A percentile compares a stretch with the other conserved stretches of the same genome.
phyloP scores from a whole-genome alignment of 495 filamentous ascomycete genomes.

The Aspergillus sparsus region DNA sequence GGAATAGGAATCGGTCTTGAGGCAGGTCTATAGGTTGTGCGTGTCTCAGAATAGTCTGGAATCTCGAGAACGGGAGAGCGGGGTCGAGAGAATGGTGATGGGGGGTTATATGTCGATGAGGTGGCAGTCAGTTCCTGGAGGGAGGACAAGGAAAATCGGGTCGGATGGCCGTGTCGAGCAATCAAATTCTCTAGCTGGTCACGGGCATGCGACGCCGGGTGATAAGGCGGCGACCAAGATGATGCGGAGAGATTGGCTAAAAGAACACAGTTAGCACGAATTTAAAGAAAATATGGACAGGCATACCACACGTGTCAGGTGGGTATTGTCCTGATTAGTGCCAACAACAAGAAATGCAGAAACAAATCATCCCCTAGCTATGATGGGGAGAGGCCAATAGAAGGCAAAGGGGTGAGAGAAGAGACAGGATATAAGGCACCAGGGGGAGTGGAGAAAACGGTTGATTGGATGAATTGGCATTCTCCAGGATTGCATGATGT shows the following conservation, averaged over 20 bases:
- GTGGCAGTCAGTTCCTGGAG: constrained; percentile 73
- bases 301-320: constrained; percentile 40
- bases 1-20: constrained; percentile 48
- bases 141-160: constrained; percentile 69
- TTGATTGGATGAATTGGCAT: not conserved
- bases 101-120: constrained; percentile 58
- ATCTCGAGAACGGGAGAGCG: constrained; percentile 23
- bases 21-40: constrained; percentile 31
- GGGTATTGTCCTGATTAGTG: constrained; percentile 23
- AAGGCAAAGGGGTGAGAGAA: not conserved
- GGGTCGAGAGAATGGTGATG: constrained; percentile 32
- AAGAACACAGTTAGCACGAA: constrained; percentile 58
- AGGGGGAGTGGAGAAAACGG: not conserved
- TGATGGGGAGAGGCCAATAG: constrained; percentile 21
- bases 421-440: constrained; percentile 8
- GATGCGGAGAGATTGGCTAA: constrained; percentile 58
- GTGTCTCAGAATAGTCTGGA: constrained; percentile 31
- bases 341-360: constrained; percentile 20
- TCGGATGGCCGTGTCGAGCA: constrained; percentile 48
- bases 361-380: constrained; percentile 15
- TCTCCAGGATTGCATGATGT: constrained; percentile 2
- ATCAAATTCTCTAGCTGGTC: constrained; percentile 70
- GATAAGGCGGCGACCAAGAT: constrained; percentile 38
- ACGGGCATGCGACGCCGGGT: constrained; percentile 66
- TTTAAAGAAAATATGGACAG: constrained; percentile 47